Evolutionary conservation across 2,329 filamentous ascomycete genomes (phyloP).

Genomic region (Paraphaeosphaeria sporulosa): DNA sequence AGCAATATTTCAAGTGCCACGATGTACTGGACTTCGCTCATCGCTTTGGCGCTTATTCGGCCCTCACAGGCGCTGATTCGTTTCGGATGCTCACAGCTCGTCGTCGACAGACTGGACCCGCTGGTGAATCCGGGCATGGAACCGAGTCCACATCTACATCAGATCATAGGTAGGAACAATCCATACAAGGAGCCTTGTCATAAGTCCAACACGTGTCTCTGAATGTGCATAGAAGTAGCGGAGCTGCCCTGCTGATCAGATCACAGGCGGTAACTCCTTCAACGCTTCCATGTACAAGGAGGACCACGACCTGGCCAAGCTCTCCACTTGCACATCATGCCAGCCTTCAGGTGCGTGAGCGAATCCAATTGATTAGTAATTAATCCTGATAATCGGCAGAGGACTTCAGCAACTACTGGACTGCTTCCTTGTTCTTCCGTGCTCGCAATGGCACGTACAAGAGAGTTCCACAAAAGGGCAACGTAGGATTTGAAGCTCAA

Average conservation of each 20-base stretch:
- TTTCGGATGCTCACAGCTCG: constrained; percentile 24
- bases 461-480: constrained; percentile 33
- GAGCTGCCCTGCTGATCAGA: constrained; percentile 21
- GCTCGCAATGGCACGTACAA: constrained; percentile 37
- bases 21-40: constrained; percentile 27
- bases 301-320: constrained; percentile 27
- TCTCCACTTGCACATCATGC: constrained; percentile 38
- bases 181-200: no score
- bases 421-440: constrained; percentile 33
- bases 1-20: not conserved
- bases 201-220: no score
- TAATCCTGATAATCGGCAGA: not conserved
- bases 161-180: constrained; percentile 28
- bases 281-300: constrained; percentile 30
- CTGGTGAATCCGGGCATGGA: constrained; percentile 36
- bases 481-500: constrained; percentile 36
- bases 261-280: constrained; percentile 38
- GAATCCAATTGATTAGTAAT: constrained; percentile 18
- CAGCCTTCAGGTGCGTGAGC: constrained; percentile 27
- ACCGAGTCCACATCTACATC: constrained; percentile 33
- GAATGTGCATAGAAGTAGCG: no score
- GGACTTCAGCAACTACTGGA: constrained; percentile 38
- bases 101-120: constrained; percentile 28
- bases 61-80: constrained; percentile 26
- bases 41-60: constrained; percentile 25